Conservation (phyloP, 768 basidiomycete species). For the Pholiota conissans region DNA sequence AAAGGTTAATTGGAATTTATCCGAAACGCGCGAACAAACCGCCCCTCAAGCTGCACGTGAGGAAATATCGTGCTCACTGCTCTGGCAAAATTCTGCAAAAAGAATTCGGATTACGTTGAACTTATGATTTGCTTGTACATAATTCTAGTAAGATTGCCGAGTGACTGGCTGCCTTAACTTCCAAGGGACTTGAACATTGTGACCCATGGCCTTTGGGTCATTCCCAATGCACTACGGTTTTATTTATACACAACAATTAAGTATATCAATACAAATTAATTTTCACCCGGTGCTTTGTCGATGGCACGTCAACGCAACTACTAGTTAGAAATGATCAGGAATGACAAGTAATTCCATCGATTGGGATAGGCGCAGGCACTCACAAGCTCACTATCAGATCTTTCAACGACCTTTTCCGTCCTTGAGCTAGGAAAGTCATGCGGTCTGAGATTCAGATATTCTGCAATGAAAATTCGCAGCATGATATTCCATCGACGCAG, state of each 20-base stretch:
- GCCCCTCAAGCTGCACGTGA: slow-evolving; percentile 26
- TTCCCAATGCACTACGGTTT: no score
- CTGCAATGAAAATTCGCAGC: slow-evolving; percentile 82
- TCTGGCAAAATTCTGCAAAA: no score
- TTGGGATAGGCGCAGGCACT: slow-evolving; percentile 4
- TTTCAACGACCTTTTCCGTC: slow-evolving; percentile 27
- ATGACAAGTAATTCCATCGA: not conserved
- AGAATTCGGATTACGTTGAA: no score
- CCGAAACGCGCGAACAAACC: slow-evolving; percentile 29
- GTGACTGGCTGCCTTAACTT: no score
- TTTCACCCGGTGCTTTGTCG: no score
- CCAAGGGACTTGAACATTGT: no score
- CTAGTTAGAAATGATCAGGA: slow-evolving; percentile 11
- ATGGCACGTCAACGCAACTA: slow-evolving; percentile 9
- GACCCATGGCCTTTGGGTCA: no score
- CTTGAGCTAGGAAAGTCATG: slow-evolving; percentile 32
- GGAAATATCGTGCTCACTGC: not conserved
- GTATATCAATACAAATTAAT: no score
- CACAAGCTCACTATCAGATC: slow-evolving; percentile 50
- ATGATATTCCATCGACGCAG: slow-evolving; percentile 90
- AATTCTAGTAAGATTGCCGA: no score
- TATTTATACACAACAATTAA: no score
- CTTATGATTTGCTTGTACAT: no score
- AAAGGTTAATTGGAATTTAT: slow-evolving; percentile 22
- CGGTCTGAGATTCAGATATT: slow-evolving; percentile 79